Evolutionary conservation across 2,329 filamentous ascomycete genomes (phyloP).

Genomic region (Fusarium tuaranense): DNA sequence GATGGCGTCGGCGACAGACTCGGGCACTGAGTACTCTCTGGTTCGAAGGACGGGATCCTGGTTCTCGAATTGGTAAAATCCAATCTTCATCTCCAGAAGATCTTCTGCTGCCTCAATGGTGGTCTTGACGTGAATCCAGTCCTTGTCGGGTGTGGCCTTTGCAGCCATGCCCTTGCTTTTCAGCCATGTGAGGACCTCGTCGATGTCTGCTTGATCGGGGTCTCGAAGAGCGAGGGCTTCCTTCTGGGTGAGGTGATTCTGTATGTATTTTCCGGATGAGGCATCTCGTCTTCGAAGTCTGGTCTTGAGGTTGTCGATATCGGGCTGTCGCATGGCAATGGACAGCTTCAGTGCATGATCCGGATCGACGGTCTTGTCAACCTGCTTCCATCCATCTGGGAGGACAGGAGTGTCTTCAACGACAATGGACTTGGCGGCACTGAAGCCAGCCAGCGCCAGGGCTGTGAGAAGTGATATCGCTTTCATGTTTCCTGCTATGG

Average conservation of each 20-base stretch:
- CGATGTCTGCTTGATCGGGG: conserved; percentile 49
- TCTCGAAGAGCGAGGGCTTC: conserved; percentile 53
- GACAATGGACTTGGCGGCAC: conserved; percentile 32
- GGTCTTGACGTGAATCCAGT: conserved; percentile 58
- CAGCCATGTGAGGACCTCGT: conserved; percentile 57
- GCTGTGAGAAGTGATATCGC: conserved; percentile 16
- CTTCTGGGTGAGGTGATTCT: conserved; percentile 49
- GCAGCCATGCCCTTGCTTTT: conserved; percentile 50
- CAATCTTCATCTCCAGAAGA: conserved; percentile 56
- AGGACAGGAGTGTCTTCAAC: conserved; percentile 45
- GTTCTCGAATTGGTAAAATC: conserved; percentile 55
- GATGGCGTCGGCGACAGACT: conserved; percentile 52
- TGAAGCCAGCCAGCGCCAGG: conserved; percentile 42
- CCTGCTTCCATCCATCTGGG: conserved; percentile 47
- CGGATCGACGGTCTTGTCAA: conserved; percentile 38
- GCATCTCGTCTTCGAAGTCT: conserved; percentile 39
- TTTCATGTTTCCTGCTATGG: conserved; percentile 28
- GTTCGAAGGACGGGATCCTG: conserved; percentile 56
- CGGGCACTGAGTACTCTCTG: conserved; percentile 58
- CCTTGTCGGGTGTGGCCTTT: conserved; percentile 48
- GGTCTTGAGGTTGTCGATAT: conserved; percentile 42
- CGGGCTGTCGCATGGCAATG: conserved; percentile 49
- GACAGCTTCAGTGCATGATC: conserved; percentile 45
- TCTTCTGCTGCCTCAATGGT: conserved; percentile 54
- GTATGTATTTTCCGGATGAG: conserved; percentile 14